phyloP scores from a whole-genome alignment of 1,139 yeast genomes.

The Kazachstania sp. region DNA sequence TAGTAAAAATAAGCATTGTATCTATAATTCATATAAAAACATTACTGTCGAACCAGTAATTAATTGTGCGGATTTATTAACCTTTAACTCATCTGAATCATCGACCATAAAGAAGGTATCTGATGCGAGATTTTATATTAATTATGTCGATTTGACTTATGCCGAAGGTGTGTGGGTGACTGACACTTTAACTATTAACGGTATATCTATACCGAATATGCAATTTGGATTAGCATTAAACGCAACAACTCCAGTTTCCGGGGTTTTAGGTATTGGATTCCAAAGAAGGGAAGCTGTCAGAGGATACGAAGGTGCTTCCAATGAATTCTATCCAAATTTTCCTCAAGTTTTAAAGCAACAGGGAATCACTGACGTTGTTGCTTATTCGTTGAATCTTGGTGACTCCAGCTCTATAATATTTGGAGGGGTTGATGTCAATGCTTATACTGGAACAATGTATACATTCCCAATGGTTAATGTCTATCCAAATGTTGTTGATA shows the following conservation, averaged over 20 bases:
- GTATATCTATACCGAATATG: constrained; percentile 9
- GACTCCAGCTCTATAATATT: constrained; percentile 37
- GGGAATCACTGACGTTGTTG: constrained; percentile 44
- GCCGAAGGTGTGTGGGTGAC: constrained; percentile 24
- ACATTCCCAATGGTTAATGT: constrained; percentile 40
- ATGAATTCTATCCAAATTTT: constrained; percentile 41
- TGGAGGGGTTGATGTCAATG: constrained; percentile 48
- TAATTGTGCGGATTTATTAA: constrained; percentile 11
- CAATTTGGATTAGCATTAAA: constrained; percentile 23
- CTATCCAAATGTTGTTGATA: constrained; percentile 16
- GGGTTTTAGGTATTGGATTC: constrained; percentile 27
- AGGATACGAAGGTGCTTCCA: constrained; percentile 19
- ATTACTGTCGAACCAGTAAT: constrained; percentile 7
- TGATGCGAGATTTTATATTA: constrained; percentile 17
- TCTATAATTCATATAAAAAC: constrained; percentile 8
- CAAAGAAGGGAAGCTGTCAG: constrained; percentile 19
- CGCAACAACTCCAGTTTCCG: constrained; percentile 19
- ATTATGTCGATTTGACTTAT: constrained; percentile 19
- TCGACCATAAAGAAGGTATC: constrained; percentile 8
- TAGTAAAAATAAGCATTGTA: constrained; percentile 30
- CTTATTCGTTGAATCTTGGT: constrained; percentile 42
- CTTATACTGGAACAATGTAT: constrained; percentile 39
- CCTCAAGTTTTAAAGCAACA: constrained; percentile 46
- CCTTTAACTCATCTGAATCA: constrained; percentile 11
- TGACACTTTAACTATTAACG: constrained; percentile 15